Conservation (phyloP, 2,329 filamentous ascomycete genomes). For the Hymenoscyphus linearis region DNA sequence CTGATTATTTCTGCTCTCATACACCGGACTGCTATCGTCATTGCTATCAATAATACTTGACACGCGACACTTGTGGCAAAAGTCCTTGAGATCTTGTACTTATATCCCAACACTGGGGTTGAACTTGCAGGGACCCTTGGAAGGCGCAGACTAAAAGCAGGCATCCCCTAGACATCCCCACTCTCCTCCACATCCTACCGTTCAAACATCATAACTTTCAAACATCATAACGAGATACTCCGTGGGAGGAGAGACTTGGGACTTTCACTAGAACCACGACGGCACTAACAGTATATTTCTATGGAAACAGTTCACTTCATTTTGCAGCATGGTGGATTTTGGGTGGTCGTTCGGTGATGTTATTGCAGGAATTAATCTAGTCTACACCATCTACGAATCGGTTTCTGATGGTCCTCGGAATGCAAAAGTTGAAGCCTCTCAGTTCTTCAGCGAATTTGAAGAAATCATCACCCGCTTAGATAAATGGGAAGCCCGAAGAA, state of each 20-base stretch:
- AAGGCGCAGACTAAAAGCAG: not conserved
- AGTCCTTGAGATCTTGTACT: not conserved
- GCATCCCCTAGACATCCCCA: not conserved
- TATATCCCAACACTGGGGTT: not conserved
- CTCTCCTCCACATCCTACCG: not conserved
- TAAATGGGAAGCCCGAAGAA: slow-evolving; percentile 19
- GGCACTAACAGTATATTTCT: not conserved
- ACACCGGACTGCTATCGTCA: not conserved
- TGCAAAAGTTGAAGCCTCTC: slow-evolving; percentile 16
- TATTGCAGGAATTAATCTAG: slow-evolving; percentile 26
- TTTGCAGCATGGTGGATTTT: slow-evolving; percentile 29
- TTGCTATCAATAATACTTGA: not conserved
- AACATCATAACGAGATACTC: not conserved
- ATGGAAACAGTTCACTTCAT: not conserved
- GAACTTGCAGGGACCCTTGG: not conserved
- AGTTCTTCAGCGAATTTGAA: slow-evolving; percentile 22
- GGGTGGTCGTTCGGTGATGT: slow-evolving; percentile 34
- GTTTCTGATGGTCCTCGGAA: slow-evolving; percentile 23
- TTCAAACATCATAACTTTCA: not conserved
- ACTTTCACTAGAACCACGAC: not conserved
- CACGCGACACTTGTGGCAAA: not conserved
- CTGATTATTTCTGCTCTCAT: not conserved
- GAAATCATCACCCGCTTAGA: slow-evolving; percentile 18
- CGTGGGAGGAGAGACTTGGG: not conserved
- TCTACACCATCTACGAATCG: slow-evolving; percentile 20